Percentiles rank a stretch among this genome's conserved stretches.
phyloP scores from a whole-genome alignment of 2,329 filamentous ascomycete genomes.

The Sporothrix protearum region DNA sequence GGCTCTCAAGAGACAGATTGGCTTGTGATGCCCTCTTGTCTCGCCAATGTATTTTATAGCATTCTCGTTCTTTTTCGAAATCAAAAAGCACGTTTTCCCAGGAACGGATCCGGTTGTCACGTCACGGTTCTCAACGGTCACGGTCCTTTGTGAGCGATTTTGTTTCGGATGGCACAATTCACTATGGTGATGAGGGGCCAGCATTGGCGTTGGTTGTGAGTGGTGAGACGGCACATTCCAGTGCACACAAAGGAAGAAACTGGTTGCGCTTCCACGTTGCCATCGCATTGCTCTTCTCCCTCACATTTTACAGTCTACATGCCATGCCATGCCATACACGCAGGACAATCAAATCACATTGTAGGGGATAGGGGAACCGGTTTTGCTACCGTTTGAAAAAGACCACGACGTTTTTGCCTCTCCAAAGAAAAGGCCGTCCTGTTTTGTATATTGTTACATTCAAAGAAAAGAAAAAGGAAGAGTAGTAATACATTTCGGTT shows the following conservation, averaged over 20 bases:
- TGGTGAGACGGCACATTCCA: conserved; percentile 11
- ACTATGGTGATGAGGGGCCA: not conserved
- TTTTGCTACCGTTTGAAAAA: not conserved
- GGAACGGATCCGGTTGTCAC: not conserved
- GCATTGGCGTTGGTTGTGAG: too few species aligned
- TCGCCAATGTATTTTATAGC: not conserved
- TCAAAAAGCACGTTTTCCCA: not conserved
- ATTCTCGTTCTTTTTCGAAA: not conserved
- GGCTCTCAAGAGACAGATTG: not conserved
- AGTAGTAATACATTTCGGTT: not conserved
- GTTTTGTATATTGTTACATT: conserved; percentile 11
- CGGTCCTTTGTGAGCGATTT: not conserved
- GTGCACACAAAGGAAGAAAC: not conserved
- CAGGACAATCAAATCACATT: not conserved
- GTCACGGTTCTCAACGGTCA: not conserved
- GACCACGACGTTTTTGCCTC: not conserved
- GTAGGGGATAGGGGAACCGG: too few species aligned
- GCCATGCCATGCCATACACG: not conserved
- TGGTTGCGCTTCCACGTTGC: not conserved
- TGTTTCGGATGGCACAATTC: not conserved
- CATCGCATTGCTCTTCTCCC: not conserved
- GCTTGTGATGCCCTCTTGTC: not conserved
- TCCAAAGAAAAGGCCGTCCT: not conserved
- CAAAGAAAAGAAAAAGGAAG: not conserved
- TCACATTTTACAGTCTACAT: not conserved